These are phyloP conservation scores for Myxozyma geophila DNA, from an alignment of 805 yeast species.

Conservation along the genomic window DNA sequence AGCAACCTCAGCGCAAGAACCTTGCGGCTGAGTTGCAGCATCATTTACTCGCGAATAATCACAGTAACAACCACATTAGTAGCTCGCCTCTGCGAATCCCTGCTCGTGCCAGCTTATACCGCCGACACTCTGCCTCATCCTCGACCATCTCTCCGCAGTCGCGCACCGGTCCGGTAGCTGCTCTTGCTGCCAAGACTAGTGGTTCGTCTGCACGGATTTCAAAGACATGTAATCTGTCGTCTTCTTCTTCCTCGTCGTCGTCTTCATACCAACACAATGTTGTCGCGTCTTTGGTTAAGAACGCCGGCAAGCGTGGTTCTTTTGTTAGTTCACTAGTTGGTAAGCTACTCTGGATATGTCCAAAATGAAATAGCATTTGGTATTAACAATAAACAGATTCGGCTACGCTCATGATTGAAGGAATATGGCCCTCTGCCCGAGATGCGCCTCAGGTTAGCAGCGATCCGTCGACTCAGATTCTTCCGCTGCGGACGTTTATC, in stretches of 20 bases:
- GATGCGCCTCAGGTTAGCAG: constrained; percentile 36
- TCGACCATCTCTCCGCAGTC: background rate
- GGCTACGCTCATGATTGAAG: constrained; percentile 41
- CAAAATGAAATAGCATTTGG: background rate
- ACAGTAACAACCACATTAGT: background rate
- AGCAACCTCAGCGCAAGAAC: background rate
- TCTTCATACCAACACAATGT: background rate
- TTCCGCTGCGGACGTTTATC: constrained; percentile 47
- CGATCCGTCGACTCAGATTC: constrained; percentile 38
- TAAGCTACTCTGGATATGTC: constrained; percentile 25
- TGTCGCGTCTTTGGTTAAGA: constrained; percentile 15
- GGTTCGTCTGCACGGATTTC: constrained; percentile 1
- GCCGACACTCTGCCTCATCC: constrained; percentile 28
- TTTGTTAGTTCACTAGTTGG: constrained; percentile 35
- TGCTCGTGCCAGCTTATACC: constrained; percentile 11
- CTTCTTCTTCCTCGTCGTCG: background rate
- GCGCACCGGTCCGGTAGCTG: background rate
- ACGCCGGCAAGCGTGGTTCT: constrained; percentile 20
- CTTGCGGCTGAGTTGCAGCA: constrained; percentile 13
- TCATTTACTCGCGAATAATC: background rate
- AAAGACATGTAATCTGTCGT: constrained; percentile 1
- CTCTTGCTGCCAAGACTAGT: constrained; percentile 6
- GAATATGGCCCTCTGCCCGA: constrained; percentile 45
- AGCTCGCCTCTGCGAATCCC: constrained; percentile 7
- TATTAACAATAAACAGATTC: constrained; percentile 32